Base-by-base conservation (phyloP, 1,139 yeast genomes). In the Neolecta irregularis region DNA sequence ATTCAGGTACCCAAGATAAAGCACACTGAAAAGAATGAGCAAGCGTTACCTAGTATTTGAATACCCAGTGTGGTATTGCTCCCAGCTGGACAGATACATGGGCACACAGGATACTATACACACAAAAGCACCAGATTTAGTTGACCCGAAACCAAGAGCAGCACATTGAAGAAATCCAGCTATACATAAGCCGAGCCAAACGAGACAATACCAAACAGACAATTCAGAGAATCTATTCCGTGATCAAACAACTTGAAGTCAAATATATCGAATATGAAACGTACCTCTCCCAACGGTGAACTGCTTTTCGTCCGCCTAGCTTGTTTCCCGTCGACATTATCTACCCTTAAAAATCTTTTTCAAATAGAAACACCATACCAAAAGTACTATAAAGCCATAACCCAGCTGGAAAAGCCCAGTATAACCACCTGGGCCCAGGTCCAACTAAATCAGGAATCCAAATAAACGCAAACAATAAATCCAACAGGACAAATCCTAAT, bases 201-300 rank as follows among this genome's bases (percentile, higher is more conserved):
- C n/a, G n/a, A n/a, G n/a, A n/a, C n/a, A n/a, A n/a, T n/a, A n/a
- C n/a, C n/a, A n/a, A n/a, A n/a, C n/a, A n/a, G n/a, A n/a, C n/a
- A n/a, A n/a, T n/a, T n/a, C 49, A 77, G 65, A 2, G 88, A 77
- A 54, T 77, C 91, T 40, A 77, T 71, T 20, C 83, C 78, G 48
- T 77, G 91, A 54, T 77, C 91, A 50, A 77, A 77, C 42, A 77
- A 62, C n/a, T n/a, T n/a, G n/a, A n/a, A n/a, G n/a, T n/a, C n/a
- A n/a, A n/a, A n/a, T n/a, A 54, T 76, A 85, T 12, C 85, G n/a
- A n/a, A n/a, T n/a, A n/a, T n/a, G n/a, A n/a, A n/a, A n/a, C n/a
- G n/a, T n/a, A n/a, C n/a, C 30, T 43, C 44, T 2, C 46, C 91
- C 44, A 77, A 60, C 2, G 91, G 88, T 2, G 85, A 79, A 40